Base-by-base conservation (phyloP, 148 eudicot species). In the Persicaria tinctoria region DNA sequence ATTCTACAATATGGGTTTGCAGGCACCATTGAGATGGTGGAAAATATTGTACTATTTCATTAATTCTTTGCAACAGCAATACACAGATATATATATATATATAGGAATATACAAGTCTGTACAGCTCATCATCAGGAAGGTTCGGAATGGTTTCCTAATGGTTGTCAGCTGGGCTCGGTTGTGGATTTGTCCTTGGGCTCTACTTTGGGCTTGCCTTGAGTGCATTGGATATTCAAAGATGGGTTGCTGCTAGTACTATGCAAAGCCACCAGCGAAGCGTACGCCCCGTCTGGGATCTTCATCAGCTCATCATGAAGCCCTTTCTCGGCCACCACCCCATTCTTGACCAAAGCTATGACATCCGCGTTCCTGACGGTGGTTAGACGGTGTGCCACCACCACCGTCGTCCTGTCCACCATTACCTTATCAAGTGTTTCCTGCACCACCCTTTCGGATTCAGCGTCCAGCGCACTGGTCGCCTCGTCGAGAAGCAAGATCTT, bases 391-490 rank as follows among this genome's bases (percentile, higher is more conserved):
- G 78, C 78, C 45, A 75, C 72, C 5, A 75, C 72, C 20, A 75
- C 72, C 13, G 78, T 66, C 2, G 78, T 75, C 10, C 78, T 13
- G 5, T 48, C 47, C 72, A 75, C 78, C 78, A 75, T 75, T 1
- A 75, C 72, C 20, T 48, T 48, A 4, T 75, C 78, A 10, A 75
- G 6, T 12, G 78, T 73, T 27, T 75, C 73, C 14, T 75, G 78
- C 16, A 75, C 78, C 12, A 47, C 68, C 59, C 48, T 27, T 49
- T 75, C 78, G 5, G 78, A 75, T 20, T 66, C 78, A 3, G 78
- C 78, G 17, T 75, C 78, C 2, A 75, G 60, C 5, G 78, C 78
- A 17, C 78, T 75, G 0, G 78, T 66, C 32, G 78, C 78, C 53
- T 63, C 78, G 51, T 75, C 78, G 5, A 75, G 50, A 2, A 75